Evolutionary conservation across 306 rosid genomes (phyloP), one percentile per base, ranked within the genome.

Genomic region (Arachis stenosperma): DNA sequence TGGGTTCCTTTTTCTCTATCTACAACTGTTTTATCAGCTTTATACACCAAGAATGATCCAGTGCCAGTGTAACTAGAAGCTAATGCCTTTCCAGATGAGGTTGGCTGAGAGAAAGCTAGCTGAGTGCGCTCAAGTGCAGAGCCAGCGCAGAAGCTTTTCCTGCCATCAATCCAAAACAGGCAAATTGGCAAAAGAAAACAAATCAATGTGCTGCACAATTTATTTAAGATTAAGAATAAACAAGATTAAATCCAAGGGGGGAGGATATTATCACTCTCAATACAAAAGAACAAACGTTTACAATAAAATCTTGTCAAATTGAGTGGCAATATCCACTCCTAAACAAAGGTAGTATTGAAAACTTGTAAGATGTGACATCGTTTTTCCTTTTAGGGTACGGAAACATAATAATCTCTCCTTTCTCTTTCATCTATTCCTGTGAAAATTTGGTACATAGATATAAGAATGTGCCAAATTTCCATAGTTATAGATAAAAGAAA

Each of bases 101-200:
- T 89, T 61, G 94, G 99, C 76, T 83, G 89, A 63, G 99, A 91
- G 86, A 91, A 87, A 76, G 96, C 95, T 77, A 88, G 41, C 44
- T 88, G 90, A 71, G 84, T 63, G 50, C 68, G 86, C 68, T 87
- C 86, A 60, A 91, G 86, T 58, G 66, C 90, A 58, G 60, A 27
- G 54, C 81, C 94, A 63, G n/a, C 7, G 82, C 83, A 78, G 75
- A 91, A 94, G 74, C 84, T 86, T 81, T 70, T 70, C 84, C 96
- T 94, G 92, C 61, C 48, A 80, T 5, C 51, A 76, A 13, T 75
- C 52, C 14, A 65, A 68, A 41, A 48, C 43, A 71, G 43, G 58
- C 64, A 41, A 57, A 39, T 29, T 60, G 40, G 59, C 64, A 41
- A 61, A 39, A 55, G 54, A 66, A 48, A 62, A 39, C 71, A 58